A percentile compares a stretch with the other conserved stretches of the same genome.
These are phyloP conservation scores for Alternaria triticina DNA, from an alignment of 2,329 filamentous ascomycete species.

Conservation along the genomic window DNA sequence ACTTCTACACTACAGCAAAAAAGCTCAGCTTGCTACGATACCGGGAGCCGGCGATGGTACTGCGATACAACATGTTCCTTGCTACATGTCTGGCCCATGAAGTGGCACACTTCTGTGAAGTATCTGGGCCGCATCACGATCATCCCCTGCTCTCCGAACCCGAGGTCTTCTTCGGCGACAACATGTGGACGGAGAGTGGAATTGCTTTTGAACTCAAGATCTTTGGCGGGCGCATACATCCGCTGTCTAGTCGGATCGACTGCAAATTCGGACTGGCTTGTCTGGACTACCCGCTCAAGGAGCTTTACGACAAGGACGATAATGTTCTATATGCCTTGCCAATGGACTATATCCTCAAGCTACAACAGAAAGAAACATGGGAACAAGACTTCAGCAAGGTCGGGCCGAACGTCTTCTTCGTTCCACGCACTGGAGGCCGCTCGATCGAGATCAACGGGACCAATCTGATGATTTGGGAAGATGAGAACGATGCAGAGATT, in stretches of 20 bases:
- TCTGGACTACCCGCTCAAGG: constrained; percentile 44
- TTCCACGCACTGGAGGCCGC: constrained; percentile 47
- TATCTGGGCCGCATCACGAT: constrained; percentile 46
- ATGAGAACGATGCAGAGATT: constrained; percentile 47
- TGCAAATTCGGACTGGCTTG: constrained; percentile 48
- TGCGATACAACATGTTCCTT: constrained; percentile 50
- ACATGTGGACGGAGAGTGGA: constrained; percentile 50
- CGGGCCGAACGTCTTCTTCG: constrained; percentile 37
- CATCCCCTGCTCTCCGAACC: constrained; percentile 44
- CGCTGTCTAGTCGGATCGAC: constrained; percentile 47
- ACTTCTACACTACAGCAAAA: constrained; percentile 51
- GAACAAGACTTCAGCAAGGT: constrained; percentile 39
- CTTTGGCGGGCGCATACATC: constrained; percentile 49
- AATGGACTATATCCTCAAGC: constrained; percentile 48
- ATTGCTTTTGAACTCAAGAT: constrained; percentile 49
- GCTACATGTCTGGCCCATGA: constrained; percentile 49
- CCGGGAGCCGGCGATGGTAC: constrained; percentile 49
- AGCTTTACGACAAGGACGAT: constrained; percentile 47
- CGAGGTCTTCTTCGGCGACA: constrained; percentile 49
- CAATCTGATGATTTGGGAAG: constrained; percentile 50
- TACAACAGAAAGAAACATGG: constrained; percentile 50
- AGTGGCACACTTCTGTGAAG: constrained; percentile 50
- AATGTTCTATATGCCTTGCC: constrained; percentile 47
- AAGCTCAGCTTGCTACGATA: constrained; percentile 46
- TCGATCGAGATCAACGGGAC: constrained; percentile 48